These are phyloP conservation scores for Simplicillium sp. DNA, from an alignment of 2,329 filamentous ascomycete genomes.

Conservation along the genomic window DNA sequence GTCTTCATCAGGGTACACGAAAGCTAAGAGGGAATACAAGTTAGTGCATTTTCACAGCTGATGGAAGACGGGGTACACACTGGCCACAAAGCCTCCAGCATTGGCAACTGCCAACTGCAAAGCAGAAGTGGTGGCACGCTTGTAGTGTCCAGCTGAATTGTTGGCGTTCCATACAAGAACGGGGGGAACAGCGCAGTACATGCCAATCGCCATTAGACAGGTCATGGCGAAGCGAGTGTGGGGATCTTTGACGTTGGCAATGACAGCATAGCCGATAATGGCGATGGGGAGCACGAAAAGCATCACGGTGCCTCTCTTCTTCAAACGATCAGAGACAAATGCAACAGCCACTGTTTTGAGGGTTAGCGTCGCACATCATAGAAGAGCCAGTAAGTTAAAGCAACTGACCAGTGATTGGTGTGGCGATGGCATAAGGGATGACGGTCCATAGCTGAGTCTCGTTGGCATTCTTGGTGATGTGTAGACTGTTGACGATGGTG, in stretches of 20 bases:
- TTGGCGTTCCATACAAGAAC: constrained; percentile 59
- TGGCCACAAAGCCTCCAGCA: constrained; percentile 56
- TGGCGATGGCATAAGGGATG: constrained; percentile 53
- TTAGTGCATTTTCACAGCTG: background rate
- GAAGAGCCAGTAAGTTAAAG: background rate
- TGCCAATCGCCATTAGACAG: constrained; percentile 55
- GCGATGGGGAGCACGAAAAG: constrained; percentile 53
- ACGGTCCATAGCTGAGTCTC: constrained; percentile 54
- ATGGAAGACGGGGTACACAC: constrained; percentile 18
- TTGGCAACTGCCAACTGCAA: constrained; percentile 60
- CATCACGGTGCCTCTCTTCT: constrained; percentile 52
- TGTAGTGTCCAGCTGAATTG: constrained; percentile 61
- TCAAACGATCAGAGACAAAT: constrained; percentile 50
- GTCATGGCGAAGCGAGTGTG: constrained; percentile 56
- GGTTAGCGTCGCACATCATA: background rate
- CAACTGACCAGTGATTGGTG: constrained; percentile 38
- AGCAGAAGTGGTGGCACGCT: constrained; percentile 56
- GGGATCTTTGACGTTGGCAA: constrained; percentile 42
- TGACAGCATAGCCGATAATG: constrained; percentile 56
- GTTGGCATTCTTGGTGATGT: constrained; percentile 43
- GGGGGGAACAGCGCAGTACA: constrained; percentile 54
- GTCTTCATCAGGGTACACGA: constrained; percentile 49
- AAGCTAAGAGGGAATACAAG: constrained; percentile 25
- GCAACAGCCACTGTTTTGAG: constrained; percentile 35
- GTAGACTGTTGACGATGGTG: constrained; percentile 51